Percentiles rank a stretch among this genome's conserved stretches.
phyloP scores from a whole-genome alignment of 495 filamentous ascomycete species.

The Penicillium steckii region DNA sequence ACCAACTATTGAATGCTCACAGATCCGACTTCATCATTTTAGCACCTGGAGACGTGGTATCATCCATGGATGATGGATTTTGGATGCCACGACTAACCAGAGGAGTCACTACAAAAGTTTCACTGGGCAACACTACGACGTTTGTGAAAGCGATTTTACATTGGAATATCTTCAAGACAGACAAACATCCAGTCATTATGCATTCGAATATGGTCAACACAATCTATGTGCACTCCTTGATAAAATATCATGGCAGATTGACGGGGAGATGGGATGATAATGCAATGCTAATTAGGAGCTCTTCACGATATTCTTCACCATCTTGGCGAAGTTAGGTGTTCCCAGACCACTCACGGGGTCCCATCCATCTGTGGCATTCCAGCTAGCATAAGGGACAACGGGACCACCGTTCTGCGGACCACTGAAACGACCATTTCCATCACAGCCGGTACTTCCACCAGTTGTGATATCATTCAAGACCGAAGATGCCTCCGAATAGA shows the following conservation, averaged over 20 bases:
- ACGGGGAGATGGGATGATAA: not conserved
- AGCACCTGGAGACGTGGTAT: too few relatives aligned
- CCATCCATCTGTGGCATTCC: conserved; percentile 58
- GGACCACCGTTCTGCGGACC: conserved; percentile 36
- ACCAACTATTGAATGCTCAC: too few relatives aligned
- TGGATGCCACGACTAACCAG: too few relatives aligned
- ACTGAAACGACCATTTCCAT: conserved; percentile 42
- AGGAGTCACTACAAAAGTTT: too few relatives aligned
- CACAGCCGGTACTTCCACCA: conserved; percentile 63
- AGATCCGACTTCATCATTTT: too few relatives aligned
- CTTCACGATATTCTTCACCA: conserved; percentile 31
- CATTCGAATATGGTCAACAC: not conserved
- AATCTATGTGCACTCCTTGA: conserved; percentile 3
- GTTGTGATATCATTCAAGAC: conserved; percentile 63
- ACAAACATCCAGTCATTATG: not conserved
- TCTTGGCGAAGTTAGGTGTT: conserved; percentile 47
- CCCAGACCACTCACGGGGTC: conserved; percentile 62
- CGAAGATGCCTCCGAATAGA: conserved; percentile 54
- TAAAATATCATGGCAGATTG: not conserved
- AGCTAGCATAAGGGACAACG: conserved; percentile 39
- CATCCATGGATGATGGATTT: too few relatives aligned
- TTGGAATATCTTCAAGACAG: too few relatives aligned
- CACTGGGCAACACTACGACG: too few relatives aligned
- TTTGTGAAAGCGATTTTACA: too few relatives aligned
- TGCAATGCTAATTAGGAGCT: not conserved